These are phyloP conservation scores for Jaenimonas drosophilae DNA, from an alignment of 208 protist genomes.

Conservation along the genomic window DNA sequence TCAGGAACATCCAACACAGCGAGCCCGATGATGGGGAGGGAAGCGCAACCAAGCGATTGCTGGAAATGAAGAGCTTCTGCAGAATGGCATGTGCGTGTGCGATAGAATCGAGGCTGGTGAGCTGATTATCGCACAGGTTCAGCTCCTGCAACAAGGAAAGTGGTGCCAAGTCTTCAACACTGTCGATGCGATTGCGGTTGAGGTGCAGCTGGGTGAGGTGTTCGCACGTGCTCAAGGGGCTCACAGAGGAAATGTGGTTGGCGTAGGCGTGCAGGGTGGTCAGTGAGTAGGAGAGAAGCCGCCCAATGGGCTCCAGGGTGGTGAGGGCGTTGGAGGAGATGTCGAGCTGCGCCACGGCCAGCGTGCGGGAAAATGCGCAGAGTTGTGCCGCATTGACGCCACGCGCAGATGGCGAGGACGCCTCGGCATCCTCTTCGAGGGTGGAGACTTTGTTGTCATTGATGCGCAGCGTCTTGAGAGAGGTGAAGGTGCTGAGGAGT, in stretches of 20 bases:
- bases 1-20: conserved; percentile 28
- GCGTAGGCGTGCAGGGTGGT: conserved; percentile 12
- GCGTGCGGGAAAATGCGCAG: conserved; percentile 23
- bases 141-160: conserved; percentile 41
- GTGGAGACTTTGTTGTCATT: conserved; percentile 25
- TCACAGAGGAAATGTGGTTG: conserved; percentile 38
- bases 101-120: conserved; percentile 15
- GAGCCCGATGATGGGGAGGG: conserved; percentile 3
- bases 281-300: conserved; percentile 22
- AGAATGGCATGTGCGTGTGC: conserved; percentile 15
- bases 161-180: conserved; percentile 14
- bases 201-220: conserved; percentile 26
- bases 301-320: conserved; percentile 21
- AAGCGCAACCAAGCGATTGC: conserved; percentile 29
- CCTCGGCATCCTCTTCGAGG: background rate
- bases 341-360: conserved; percentile 25
- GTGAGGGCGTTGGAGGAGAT: conserved; percentile 44
- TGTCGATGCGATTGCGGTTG: conserved; percentile 38
- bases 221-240: conserved; percentile 31
- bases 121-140: conserved; percentile 49
- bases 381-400: conserved; percentile 45
- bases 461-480: conserved; percentile 20
- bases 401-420: conserved; percentile 14
- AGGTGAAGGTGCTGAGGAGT: conserved; percentile 34
- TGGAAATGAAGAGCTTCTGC: conserved; percentile 46